These are phyloP conservation scores for Bacidia rubella DNA, from an alignment of 495 filamentous ascomycete species.

Conservation along the genomic window DNA sequence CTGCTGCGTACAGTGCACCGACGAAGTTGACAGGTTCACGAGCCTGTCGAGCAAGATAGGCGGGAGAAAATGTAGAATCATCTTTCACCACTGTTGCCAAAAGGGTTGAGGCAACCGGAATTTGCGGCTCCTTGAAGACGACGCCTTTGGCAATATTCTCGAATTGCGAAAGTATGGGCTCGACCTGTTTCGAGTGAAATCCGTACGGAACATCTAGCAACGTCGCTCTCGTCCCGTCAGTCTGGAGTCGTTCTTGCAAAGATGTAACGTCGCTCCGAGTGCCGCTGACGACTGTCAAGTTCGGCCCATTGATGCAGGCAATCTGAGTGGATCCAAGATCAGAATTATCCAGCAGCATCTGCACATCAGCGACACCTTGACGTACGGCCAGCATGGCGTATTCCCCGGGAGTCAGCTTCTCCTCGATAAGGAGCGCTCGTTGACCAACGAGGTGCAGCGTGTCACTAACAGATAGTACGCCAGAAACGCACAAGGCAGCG, in stretches of 20 bases:
- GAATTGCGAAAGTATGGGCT: constrained; percentile 58
- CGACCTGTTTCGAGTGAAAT: constrained; percentile 69
- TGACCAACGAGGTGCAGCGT: constrained; percentile 26
- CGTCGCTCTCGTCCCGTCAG: constrained; percentile 36
- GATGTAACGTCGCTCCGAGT: constrained; percentile 16
- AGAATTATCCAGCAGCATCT: constrained; percentile 1
- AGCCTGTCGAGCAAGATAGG: constrained; percentile 14
- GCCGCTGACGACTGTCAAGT: constrained; percentile 20
- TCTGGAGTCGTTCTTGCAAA: constrained; percentile 40
- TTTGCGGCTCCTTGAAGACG: constrained; percentile 40
- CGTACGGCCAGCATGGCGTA: constrained; percentile 23
- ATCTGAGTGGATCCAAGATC: constrained; percentile 14
- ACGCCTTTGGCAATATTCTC: constrained; percentile 43
- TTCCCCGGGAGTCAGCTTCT: constrained; percentile 17
- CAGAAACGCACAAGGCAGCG: constrained; percentile 28
- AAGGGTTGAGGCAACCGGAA: constrained; percentile 59
- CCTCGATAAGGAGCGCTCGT: constrained; percentile 22
- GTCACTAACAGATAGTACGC: constrained; percentile 26
- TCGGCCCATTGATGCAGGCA: constrained; percentile 23
- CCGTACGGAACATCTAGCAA: constrained; percentile 54
- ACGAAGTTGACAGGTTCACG: constrained; percentile 16
- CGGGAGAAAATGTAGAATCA: constrained; percentile 7
- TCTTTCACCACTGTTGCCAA: constrained; percentile 40
- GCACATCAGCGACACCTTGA: not conserved
- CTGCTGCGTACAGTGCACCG: constrained; percentile 9